Percentiles rank a stretch among this genome's conserved stretches.
Conservation (phyloP, 768 basidiomycete genomes). For the Hydnum rufescens region DNA sequence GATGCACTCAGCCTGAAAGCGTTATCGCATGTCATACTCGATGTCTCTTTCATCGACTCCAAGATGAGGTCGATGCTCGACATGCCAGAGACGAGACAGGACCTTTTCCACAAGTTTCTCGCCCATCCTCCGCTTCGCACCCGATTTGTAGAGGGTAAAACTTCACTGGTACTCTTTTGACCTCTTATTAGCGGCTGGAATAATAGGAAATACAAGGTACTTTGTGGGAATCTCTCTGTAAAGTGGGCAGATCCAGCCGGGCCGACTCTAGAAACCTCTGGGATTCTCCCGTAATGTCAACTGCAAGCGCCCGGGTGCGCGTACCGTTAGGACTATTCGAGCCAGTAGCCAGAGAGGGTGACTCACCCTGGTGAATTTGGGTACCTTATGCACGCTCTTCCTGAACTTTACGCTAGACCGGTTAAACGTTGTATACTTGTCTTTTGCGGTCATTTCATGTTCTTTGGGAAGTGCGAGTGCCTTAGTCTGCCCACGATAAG, state of each 20-base stretch:
- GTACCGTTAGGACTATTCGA: background rate
- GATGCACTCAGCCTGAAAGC: constrained; percentile 55
- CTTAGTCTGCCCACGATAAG: constrained; percentile 30
- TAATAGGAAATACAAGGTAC: background rate
- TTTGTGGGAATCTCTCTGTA: too few species aligned
- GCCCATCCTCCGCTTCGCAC: constrained; percentile 23
- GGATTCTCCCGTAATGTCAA: constrained; percentile 76
- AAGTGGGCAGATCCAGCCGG: background rate
- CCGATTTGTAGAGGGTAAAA: constrained; percentile 29
- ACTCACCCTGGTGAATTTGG: constrained; percentile 88
- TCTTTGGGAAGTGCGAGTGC: constrained; percentile 82
- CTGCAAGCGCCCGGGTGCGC: constrained; percentile 24
- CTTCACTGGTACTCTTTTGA: constrained; percentile 63
- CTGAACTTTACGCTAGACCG: constrained; percentile 53
- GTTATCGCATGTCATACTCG: constrained; percentile 69
- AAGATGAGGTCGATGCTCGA: constrained; percentile 63
- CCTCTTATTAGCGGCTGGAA: background rate
- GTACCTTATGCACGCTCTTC: constrained; percentile 91
- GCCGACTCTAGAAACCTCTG: constrained; percentile 51
- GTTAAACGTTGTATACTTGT: constrained; percentile 90
- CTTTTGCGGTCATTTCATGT: constrained; percentile 73
- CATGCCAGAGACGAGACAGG: constrained; percentile 67
- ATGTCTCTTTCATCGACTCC: constrained; percentile 48
- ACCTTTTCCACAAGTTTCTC: constrained; percentile 56
- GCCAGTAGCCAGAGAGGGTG: background rate